A percentile compares a stretch with the other conserved stretches of the same genome.
phyloP scores from a whole-genome alignment of 2,329 filamentous ascomycete genomes.

The Fusarium floridanum region DNA sequence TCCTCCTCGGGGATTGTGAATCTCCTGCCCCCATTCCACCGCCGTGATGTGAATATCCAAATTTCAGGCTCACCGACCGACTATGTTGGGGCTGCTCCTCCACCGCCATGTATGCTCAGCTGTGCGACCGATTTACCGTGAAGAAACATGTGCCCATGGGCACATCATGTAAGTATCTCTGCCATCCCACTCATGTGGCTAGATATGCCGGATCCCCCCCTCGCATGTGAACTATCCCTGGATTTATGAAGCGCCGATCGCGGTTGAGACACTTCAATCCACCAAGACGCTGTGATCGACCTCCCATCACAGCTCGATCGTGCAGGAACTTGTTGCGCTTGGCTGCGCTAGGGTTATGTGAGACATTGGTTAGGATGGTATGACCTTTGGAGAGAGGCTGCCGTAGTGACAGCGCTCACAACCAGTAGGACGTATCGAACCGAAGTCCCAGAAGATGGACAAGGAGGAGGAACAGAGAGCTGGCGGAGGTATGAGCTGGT shows the following conservation, averaged over 20 bases:
- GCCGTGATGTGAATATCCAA: constrained; percentile 62
- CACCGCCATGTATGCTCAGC: constrained; percentile 64
- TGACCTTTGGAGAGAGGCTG: constrained; percentile 48
- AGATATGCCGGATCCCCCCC: background rate
- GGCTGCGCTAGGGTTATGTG: constrained; percentile 54
- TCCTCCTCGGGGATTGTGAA: constrained; percentile 66
- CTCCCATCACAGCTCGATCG: constrained; percentile 53
- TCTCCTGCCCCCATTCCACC: constrained; percentile 55
- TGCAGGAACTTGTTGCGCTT: constrained; percentile 61
- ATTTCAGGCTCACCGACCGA: constrained; percentile 62
- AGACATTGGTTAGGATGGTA: constrained; percentile 36
- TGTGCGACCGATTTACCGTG: constrained; percentile 64
- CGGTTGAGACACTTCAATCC: constrained; percentile 57
- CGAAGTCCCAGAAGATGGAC: constrained; percentile 37
- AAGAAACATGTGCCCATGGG: constrained; percentile 55
- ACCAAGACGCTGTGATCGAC: constrained; percentile 58
- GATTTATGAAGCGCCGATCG: constrained; percentile 48
- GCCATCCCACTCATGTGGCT: constrained; percentile 9
- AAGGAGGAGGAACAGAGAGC: background rate
- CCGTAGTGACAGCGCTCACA: constrained; percentile 47
- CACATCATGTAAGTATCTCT: constrained; percentile 21
- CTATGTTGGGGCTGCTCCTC: constrained; percentile 55
- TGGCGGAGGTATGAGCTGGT: background rate
- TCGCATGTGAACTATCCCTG: constrained; percentile 9
- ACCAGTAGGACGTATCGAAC: constrained; percentile 50